phyloP scores from a whole-genome alignment of 2,329 filamentous ascomycete species.

The Verticillium nubilum region DNA sequence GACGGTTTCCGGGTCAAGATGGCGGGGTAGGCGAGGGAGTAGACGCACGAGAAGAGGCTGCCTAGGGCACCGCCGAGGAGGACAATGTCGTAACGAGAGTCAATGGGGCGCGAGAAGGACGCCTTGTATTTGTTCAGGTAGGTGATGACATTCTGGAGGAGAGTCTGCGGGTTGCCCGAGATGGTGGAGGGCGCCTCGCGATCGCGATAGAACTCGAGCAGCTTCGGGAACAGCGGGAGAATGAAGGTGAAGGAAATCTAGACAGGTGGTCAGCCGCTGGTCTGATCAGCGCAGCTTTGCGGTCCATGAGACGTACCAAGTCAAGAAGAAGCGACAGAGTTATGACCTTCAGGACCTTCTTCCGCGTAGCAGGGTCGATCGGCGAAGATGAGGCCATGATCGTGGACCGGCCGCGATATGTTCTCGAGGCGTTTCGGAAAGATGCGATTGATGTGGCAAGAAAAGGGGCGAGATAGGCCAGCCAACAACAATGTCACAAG shows the following conservation, averaged over 20 bases:
- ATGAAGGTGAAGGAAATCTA: conserved; percentile 99
- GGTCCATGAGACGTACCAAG: conserved; percentile 53
- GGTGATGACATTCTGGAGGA: conserved; percentile 73
- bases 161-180: conserved; percentile 47
- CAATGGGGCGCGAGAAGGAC: conserved; percentile 85
- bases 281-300: background rate
- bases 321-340: conserved; percentile 87
- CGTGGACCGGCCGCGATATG: conserved; percentile 5
- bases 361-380: conserved; percentile 56
- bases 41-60: conserved; percentile 70
- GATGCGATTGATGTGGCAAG: background rate
- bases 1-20: background rate
- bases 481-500: no score
- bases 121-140: conserved; percentile 94
- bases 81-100: conserved; percentile 95
- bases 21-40: background rate
- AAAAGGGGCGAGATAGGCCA: no score
- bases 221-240: conserved; percentile 88
- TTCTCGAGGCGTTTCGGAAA: background rate
- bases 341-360: conserved; percentile 78
- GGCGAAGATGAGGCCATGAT: conserved; percentile 17
- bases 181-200: conserved; percentile 58
- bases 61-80: conserved; percentile 89
- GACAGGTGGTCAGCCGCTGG: conserved; percentile 3
- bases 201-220: conserved; percentile 93